phyloP scores from a whole-genome alignment of 495 filamentous ascomycete species.

The Aspergillus nidulans region DNA sequence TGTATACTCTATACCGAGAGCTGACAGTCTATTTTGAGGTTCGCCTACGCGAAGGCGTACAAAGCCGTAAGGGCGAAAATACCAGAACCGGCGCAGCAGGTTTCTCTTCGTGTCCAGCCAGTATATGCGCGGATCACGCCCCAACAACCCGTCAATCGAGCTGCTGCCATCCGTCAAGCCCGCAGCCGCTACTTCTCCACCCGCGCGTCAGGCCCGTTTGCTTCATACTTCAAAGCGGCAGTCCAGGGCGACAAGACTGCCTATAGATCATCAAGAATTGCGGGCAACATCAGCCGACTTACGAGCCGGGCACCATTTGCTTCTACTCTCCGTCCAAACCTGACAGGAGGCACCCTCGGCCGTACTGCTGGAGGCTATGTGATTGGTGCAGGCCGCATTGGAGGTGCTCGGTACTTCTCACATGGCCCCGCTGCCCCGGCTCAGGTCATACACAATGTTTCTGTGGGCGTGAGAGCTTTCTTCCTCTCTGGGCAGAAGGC shows the following conservation, averaged over 20 bases:
- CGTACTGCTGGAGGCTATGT: slow-evolving; percentile 85
- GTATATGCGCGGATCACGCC: slow-evolving; percentile 49
- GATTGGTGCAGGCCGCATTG: slow-evolving; percentile 62
- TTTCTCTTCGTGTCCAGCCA: slow-evolving; percentile 43
- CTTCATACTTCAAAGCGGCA: slow-evolving; percentile 48
- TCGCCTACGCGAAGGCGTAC: slow-evolving; percentile 59
- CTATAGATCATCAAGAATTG: slow-evolving; percentile 62
- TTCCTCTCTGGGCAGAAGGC: slow-evolving; percentile 81
- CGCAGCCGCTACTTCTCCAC: slow-evolving; percentile 74
- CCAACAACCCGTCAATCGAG: slow-evolving; percentile 67
- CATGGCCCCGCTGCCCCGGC: slow-evolving; percentile 80
- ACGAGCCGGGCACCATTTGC: slow-evolving; percentile 82
- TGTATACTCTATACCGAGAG: slow-evolving; percentile 10
- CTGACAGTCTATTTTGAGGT: slow-evolving; percentile 38
- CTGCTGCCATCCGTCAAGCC: slow-evolving; percentile 66
- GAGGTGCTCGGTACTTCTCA: slow-evolving; percentile 81
- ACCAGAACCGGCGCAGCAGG: slow-evolving; percentile 45
- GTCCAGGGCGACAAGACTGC: slow-evolving; percentile 57
- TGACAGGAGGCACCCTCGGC: slow-evolving; percentile 82
- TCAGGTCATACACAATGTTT: slow-evolving; percentile 92
- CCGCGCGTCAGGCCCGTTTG: slow-evolving; percentile 58
- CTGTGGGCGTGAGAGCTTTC: slow-evolving; percentile 83
- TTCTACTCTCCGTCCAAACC: slow-evolving; percentile 82
- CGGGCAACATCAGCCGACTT: slow-evolving; percentile 59
- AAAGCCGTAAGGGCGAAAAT: slow-evolving; percentile 60